phyloP scores from a whole-genome alignment of 208 protist genomes.

The Strigomonas culicis region DNA sequence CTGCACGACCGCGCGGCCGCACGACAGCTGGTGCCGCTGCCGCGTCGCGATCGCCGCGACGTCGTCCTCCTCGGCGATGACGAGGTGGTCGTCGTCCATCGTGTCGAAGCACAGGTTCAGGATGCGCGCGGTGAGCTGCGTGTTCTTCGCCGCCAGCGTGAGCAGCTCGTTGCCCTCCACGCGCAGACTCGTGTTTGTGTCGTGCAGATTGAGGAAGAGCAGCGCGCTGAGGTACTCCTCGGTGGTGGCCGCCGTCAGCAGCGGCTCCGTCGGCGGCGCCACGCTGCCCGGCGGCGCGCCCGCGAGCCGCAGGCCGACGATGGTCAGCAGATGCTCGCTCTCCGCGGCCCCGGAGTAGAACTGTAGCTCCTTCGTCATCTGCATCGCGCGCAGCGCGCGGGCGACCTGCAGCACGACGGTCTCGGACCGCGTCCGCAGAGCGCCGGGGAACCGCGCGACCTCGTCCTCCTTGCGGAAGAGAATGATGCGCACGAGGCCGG shows the following conservation, averaged over 20 bases:
- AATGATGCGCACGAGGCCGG: conserved; percentile 45
- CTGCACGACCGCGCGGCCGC: conserved; percentile 61
- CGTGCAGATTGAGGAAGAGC: conserved; percentile 55
- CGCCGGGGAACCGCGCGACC: not conserved
- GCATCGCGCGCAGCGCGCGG: conserved; percentile 54
- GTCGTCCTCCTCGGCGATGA: conserved; percentile 41
- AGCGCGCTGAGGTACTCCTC: conserved; percentile 51
- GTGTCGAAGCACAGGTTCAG: conserved; percentile 70
- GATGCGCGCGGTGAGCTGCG: conserved; percentile 51
- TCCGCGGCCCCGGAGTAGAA: conserved; percentile 20
- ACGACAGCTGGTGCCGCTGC: conserved; percentile 68
- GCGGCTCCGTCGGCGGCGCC: conserved; percentile 9
- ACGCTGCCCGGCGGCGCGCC: conserved; percentile 4
- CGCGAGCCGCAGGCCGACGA: conserved; percentile 24
- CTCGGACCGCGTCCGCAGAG: conserved; percentile 1
- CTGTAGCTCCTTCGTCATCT: conserved; percentile 55
- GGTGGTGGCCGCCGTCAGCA: conserved; percentile 25
- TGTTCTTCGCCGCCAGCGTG: conserved; percentile 62
- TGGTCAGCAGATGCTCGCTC: conserved; percentile 20
- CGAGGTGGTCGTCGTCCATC: conserved; percentile 64
- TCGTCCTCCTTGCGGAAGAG: not conserved
- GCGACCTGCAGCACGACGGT: conserved; percentile 49
- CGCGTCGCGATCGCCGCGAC: conserved; percentile 23
- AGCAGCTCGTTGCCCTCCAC: conserved; percentile 80
- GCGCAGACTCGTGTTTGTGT: conserved; percentile 46